Evolutionary conservation across 169 alveolate genomes (phyloP).

Genomic region (Plasmodium malariae): DNA sequence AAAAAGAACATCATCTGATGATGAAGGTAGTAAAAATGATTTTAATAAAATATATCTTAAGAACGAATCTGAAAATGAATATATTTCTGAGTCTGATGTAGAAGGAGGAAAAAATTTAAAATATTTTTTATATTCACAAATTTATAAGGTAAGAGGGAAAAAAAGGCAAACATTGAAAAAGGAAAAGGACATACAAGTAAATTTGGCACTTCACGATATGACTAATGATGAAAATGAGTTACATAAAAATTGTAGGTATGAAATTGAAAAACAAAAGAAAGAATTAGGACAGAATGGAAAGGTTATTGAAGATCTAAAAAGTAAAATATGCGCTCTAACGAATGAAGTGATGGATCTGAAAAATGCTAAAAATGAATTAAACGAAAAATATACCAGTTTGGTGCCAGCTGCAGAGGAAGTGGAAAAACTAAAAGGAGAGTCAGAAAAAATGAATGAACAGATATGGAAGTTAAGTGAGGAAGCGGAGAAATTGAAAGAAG

Average conservation of each 20-base stretch:
- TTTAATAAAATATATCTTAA: not conserved
- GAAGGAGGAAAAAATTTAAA: slow-evolving; percentile 41
- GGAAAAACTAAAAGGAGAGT: not conserved
- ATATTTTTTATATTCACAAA: slow-evolving; percentile 16
- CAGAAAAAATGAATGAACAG: not conserved
- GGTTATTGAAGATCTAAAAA: slow-evolving; percentile 30
- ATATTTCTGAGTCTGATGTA: slow-evolving; percentile 24
- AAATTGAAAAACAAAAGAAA: slow-evolving; percentile 14
- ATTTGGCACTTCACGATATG: not conserved
- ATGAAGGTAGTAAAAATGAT: not conserved
- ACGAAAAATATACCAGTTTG: slow-evolving; percentile 19
- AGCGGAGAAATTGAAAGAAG: slow-evolving; percentile 2
- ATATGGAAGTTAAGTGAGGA: slow-evolving; percentile 12
- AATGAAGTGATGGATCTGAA: slow-evolving; percentile 40
- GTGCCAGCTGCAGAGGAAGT: not conserved
- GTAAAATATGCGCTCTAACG: slow-evolving; percentile 24
- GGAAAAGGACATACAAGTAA: too few relatives aligned
- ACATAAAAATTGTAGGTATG: too few relatives aligned
- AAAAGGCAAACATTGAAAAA: not conserved
- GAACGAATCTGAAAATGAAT: slow-evolving; percentile 19
- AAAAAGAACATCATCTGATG: not conserved
- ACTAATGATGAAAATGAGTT: not conserved
- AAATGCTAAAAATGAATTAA: slow-evolving; percentile 46
- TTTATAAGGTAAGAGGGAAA: slow-evolving; percentile 14
- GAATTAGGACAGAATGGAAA: not conserved